A percentile compares a stretch with the other conserved stretches of the same genome.
These are phyloP conservation scores for Bryoglossum gracile DNA, from an alignment of 495 filamentous ascomycete genomes.

Conservation along the genomic window DNA sequence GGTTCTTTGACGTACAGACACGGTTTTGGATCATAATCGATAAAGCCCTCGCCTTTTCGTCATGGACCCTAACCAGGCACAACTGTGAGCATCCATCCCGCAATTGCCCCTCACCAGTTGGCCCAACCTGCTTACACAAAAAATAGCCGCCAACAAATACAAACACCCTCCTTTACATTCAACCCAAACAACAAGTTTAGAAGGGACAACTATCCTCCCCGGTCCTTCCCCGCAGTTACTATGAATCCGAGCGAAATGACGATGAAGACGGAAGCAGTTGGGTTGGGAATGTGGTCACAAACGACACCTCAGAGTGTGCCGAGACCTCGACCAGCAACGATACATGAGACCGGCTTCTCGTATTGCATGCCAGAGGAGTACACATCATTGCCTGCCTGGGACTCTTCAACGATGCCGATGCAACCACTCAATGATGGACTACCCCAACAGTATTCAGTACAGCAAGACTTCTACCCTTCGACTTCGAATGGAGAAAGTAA, in stretches of 20 bases:
- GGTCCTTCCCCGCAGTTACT: conserved; percentile 23
- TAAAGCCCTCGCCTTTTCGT: conserved; percentile 9
- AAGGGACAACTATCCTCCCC: conserved; percentile 25
- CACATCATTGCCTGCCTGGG: conserved; percentile 45
- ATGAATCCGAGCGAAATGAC: conserved; percentile 25
- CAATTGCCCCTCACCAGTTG: not conserved
- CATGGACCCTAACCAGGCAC: conserved; percentile 26
- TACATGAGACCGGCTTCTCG: conserved; percentile 49
- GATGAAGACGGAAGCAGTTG: conserved; percentile 20
- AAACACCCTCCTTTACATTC: conserved; percentile 26
- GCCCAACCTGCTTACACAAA: conserved; percentile 4
- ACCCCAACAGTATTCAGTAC: conserved; percentile 42
- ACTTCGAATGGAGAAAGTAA: conserved; percentile 44
- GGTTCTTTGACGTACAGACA: conserved; percentile 6
- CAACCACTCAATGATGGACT: conserved; percentile 40
- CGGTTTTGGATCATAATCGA: conserved; percentile 13
- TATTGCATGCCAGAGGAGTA: conserved; percentile 48
- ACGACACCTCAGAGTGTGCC: conserved; percentile 16
- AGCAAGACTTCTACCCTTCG: conserved; percentile 45
- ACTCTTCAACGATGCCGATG: conserved; percentile 43
- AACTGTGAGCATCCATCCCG: conserved; percentile 21
- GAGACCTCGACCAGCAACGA: conserved; percentile 44
- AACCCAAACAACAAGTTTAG: conserved; percentile 26
- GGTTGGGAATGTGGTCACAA: conserved; percentile 25
- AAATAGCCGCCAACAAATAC: conserved; percentile 23